These are phyloP conservation scores for Claviceps monticola DNA, from an alignment of 2,329 filamentous ascomycete species.

Conservation along the genomic window DNA sequence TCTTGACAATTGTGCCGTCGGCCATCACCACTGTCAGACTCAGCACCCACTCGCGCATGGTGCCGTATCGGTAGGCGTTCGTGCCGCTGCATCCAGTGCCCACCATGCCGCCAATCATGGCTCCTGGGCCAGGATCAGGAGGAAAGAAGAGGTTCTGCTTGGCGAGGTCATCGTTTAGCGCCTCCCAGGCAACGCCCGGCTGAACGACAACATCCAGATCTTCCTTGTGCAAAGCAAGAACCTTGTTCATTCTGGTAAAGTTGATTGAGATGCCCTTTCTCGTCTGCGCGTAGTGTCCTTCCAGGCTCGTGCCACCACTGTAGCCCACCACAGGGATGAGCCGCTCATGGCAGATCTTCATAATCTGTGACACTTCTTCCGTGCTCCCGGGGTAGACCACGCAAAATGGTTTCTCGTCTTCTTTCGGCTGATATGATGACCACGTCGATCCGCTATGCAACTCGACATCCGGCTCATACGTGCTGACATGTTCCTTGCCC, in stretches of 20 bases:
- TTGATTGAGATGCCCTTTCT: conserved; percentile 75
- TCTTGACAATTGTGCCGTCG: conserved; percentile 83
- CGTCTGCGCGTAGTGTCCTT: conserved; percentile 79
- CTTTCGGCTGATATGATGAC: conserved; percentile 42
- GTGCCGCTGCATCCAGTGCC: conserved; percentile 64
- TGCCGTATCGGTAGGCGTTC: conserved; percentile 85
- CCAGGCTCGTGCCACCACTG: conserved; percentile 76
- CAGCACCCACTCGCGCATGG: conserved; percentile 89
- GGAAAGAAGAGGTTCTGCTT: conserved; percentile 77
- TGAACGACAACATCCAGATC: conserved; percentile 67
- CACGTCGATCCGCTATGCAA: conserved; percentile 47
- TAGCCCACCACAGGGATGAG: conserved; percentile 77
- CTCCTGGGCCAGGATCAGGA: conserved; percentile 79
- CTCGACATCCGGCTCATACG: conserved; percentile 37
- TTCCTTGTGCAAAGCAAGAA: conserved; percentile 62
- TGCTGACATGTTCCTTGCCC: conserved; percentile 52
- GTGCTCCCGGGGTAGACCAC: conserved; percentile 67
- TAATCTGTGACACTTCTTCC: conserved; percentile 71
- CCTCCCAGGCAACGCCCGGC: conserved; percentile 76
- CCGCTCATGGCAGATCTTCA: conserved; percentile 74
- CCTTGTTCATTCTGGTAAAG: conserved; percentile 72
- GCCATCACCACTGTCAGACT: conserved; percentile 78
- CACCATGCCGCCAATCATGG: conserved; percentile 84
- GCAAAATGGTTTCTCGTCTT: conserved; percentile 44
- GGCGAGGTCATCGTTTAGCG: conserved; percentile 63